These are phyloP conservation scores for Xylariaceae sp. DNA, from an alignment of 2,329 filamentous ascomycete genomes.

Conservation along the genomic window DNA sequence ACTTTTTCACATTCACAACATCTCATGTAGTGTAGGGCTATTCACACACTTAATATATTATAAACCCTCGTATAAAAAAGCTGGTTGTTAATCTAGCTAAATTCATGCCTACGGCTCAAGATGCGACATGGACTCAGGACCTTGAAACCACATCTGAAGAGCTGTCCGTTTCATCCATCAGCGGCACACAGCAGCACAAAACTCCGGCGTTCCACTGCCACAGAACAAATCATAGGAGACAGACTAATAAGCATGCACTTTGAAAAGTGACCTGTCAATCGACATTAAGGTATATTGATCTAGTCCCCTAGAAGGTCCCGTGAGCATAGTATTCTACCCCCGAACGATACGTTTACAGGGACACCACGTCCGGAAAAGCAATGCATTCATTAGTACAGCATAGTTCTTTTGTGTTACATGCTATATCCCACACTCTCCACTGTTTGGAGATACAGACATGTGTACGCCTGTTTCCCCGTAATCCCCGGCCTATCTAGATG, in stretches of 20 bases:
- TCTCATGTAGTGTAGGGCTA: too few species aligned
- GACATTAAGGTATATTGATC: too few species aligned
- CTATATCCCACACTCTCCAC: neutral
- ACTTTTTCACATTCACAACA: too few species aligned
- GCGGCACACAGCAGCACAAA: neutral
- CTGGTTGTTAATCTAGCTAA: neutral
- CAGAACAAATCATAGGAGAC: neutral
- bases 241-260: too few species aligned
- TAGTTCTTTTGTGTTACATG: slow-evolving; percentile 16
- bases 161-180: slow-evolving; percentile 14
- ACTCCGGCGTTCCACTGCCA: neutral
- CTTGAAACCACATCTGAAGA: slow-evolving; percentile 18
- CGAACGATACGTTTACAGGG: neutral
- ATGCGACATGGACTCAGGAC: neutral
- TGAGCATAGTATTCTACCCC: too few species aligned
- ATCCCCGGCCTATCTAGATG: neutral
- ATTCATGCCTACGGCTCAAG: neutral
- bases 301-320: too few species aligned
- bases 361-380: neutral
- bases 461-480: neutral
- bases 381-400: neutral
- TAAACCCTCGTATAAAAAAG: neutral
- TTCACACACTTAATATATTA: neutral
- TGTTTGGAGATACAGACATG: neutral
- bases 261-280: too few species aligned